Conservation (phyloP, 2,329 filamentous ascomycete genomes). For the Trichoderma brevicompactum region DNA sequence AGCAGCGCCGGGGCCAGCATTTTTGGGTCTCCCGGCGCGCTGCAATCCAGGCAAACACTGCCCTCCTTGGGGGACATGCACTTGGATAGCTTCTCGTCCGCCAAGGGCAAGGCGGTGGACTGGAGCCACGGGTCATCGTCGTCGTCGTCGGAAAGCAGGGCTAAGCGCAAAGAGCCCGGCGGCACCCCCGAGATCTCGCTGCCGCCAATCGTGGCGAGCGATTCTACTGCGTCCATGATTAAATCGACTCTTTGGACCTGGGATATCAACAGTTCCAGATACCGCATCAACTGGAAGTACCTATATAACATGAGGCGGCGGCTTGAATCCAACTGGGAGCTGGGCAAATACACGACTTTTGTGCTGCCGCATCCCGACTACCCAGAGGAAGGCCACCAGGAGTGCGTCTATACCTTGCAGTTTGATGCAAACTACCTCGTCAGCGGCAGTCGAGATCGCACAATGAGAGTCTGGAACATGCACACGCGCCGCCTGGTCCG, state of each 20-base stretch:
- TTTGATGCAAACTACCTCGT: constrained; percentile 85
- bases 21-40: constrained; percentile 43
- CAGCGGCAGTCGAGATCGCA: constrained; percentile 88
- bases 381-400: constrained; percentile 80
- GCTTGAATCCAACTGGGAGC: constrained; percentile 90
- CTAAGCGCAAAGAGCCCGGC: constrained; percentile 45
- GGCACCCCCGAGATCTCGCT: constrained; percentile 41
- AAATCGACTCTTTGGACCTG: constrained; percentile 57
- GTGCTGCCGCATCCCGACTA: constrained; percentile 85
- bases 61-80: constrained; percentile 40
- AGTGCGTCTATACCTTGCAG: constrained; percentile 95
- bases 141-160: constrained; percentile 37
- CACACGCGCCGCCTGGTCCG: constrained; percentile 77
- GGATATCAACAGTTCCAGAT: constrained; percentile 52
- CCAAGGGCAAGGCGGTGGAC: constrained; percentile 40
- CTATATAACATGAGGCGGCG: constrained; percentile 85
- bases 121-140: constrained; percentile 35
- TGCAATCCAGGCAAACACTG: constrained; percentile 39
- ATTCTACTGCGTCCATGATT: constrained; percentile 41
- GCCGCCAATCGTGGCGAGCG: constrained; percentile 38
- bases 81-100: constrained; percentile 35
- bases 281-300: constrained; percentile 88
- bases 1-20: constrained; percentile 37
- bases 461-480: constrained; percentile 88
- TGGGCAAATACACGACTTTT: constrained; percentile 81